These are phyloP conservation scores for Emiliania huxleyi DNA, from an alignment of 78 protist genomes.

Conservation along the genomic window DNA sequence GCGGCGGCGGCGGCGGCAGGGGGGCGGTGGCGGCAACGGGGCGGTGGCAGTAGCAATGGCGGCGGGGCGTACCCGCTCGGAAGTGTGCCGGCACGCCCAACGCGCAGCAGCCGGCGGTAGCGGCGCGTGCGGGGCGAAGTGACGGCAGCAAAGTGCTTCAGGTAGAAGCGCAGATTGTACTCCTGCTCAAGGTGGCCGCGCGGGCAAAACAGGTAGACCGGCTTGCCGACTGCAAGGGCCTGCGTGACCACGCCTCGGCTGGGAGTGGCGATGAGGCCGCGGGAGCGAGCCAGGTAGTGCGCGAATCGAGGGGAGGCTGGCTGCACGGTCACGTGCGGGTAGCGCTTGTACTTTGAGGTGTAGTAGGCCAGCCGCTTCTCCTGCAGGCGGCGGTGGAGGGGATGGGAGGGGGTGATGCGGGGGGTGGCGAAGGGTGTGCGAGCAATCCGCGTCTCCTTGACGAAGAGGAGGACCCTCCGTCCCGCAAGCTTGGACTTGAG, in stretches of 20 bases:
- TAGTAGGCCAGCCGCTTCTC: background rate
- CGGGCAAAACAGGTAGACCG: background rate
- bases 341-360: background rate
- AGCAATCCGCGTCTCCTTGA: background rate
- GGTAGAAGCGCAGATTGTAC: background rate
- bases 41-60: too few relatives aligned
- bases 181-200: background rate
- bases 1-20: too few relatives aligned
- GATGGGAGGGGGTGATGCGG: too few relatives aligned
- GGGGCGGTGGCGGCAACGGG: too few relatives aligned
- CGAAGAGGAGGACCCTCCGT: background rate
- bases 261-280: background rate
- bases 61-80: background rate
- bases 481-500: background rate
- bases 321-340: background rate
- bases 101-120: background rate
- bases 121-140: background rate
- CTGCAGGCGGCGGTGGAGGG: too few relatives aligned
- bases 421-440: too few relatives aligned
- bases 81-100: background rate
- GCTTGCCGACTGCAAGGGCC: background rate
- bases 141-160: background rate
- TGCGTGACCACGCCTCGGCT: background rate
- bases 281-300: background rate
- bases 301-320: background rate